Evolutionary conservation across 1,284 basidiomycete species (phyloP).

Genomic region (Coriolopsis trogii): DNA sequence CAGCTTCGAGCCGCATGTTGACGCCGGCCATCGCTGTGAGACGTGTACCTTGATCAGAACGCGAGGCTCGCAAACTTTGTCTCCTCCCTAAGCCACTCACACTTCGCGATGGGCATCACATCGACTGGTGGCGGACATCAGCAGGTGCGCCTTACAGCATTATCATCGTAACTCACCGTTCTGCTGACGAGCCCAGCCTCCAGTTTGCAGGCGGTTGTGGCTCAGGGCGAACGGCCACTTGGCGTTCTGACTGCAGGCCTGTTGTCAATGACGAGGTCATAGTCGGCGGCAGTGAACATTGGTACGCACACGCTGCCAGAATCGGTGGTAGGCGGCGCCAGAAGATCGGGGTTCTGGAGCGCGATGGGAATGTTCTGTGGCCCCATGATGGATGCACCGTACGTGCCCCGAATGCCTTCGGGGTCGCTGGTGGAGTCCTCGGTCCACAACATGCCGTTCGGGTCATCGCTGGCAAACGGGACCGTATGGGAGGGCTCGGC

Average conservation of each 20-base stretch:
- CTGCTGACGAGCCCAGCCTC: constrained; percentile 75
- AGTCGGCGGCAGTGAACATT: not conserved
- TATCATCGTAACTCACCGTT: constrained; percentile 45
- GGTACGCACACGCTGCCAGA: constrained; percentile 57
- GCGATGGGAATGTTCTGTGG: constrained; percentile 57
- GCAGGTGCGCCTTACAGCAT: not conserved
- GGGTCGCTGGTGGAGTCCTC: constrained; percentile 31
- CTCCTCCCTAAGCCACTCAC: constrained; percentile 36
- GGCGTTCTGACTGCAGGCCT: constrained; percentile 49
- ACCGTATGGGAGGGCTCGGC: constrained; percentile 37
- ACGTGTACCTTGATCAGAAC: constrained; percentile 7
- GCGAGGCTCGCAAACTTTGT: not conserved
- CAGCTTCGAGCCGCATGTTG: constrained; percentile 69
- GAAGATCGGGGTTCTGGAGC: constrained; percentile 60
- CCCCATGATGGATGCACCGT: constrained; percentile 57
- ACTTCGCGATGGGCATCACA: constrained; percentile 63
- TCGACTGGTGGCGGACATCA: constrained; percentile 40
- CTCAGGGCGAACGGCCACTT: constrained; percentile 76
- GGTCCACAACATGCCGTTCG: constrained; percentile 50
- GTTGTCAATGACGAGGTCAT: constrained; percentile 2
- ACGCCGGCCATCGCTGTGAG: constrained; percentile 66
- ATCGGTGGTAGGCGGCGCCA: constrained; percentile 71
- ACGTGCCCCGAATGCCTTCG: constrained; percentile 40
- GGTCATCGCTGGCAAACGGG: constrained; percentile 50
- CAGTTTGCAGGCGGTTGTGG: constrained; percentile 68